A percentile compares a stretch with the other conserved stretches of the same genome.
These are phyloP conservation scores for Naganishia onofrii DNA, from an alignment of 768 basidiomycete genomes.

Conservation along the genomic window DNA sequence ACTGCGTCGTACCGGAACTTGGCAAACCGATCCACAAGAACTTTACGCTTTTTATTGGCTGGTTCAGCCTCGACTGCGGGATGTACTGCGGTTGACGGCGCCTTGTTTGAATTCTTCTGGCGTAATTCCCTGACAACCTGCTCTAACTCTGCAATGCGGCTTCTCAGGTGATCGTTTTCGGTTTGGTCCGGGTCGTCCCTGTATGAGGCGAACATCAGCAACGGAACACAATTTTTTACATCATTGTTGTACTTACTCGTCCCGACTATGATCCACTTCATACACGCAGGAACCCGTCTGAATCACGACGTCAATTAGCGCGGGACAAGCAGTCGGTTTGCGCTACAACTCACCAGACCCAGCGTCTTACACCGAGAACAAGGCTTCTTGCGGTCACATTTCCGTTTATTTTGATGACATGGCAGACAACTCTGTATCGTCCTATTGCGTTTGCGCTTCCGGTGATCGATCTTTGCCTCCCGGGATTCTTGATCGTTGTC, in stretches of 20 bases:
- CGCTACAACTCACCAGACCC: constrained; percentile 58
- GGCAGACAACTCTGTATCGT: constrained; percentile 77
- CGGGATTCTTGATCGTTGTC: neutral
- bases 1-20: constrained; percentile 21
- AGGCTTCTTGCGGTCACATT: constrained; percentile 90
- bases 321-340: constrained; percentile 27
- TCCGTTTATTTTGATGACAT: constrained; percentile 91
- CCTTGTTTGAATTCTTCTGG: constrained; percentile 38
- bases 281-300: constrained; percentile 86
- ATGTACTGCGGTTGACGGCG: neutral
- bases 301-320: constrained; percentile 52
- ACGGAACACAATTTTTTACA: constrained; percentile 33
- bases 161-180: constrained; percentile 78
- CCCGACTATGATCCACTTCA: constrained; percentile 83
- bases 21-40: constrained; percentile 45
- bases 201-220: constrained; percentile 27
- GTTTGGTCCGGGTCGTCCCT: constrained; percentile 86
- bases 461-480: constrained; percentile 50
- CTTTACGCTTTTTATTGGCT: constrained; percentile 42
- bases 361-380: constrained; percentile 87
- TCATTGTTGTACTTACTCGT: constrained; percentile 59
- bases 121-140: constrained; percentile 83
- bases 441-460: constrained; percentile 83
- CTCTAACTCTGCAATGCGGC: constrained; percentile 87
- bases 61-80: constrained; percentile 10